Base-by-base conservation (phyloP, 441 rosid species). In the Syzygium malaccense region DNA sequence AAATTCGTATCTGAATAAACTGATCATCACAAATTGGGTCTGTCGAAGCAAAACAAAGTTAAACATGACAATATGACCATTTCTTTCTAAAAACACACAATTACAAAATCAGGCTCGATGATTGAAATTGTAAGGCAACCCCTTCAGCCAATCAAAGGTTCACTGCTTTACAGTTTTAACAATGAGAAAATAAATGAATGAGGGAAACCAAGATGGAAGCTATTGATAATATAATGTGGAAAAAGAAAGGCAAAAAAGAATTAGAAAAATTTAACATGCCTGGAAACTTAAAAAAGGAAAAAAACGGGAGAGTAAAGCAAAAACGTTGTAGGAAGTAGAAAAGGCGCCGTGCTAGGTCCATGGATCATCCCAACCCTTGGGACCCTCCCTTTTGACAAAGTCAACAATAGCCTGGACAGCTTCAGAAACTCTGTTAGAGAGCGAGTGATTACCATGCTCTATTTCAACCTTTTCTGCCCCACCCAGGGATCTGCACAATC, bases 361-460 rank as follows among this genome's bases (percentile, higher is more conserved):
- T 48, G 99, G 99, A 92, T 98, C 99, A 95, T 96, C 99, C 99
- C 99, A 98, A 92, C 98, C 99, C 54, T 91, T 94, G 20, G 98
- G 99, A 85, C 97, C 99, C 86, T 96, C 99, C 92, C 96, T 93
- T 88, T 93, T 95, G 86, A 98, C 93, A 90, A 96, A 98, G 88
- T 91, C 95, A 55, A 96, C 87, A 33, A 98, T 92, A 58, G 97
- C 95, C 88, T 94, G 92, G 66, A 96, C 98, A 89, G 95, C 97
- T 94, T 98, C 99, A n/a, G 89, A 87, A 80, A 90, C 93, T 90
- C 99, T 93, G 91, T 98, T 98, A 32, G 99, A 98, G 30, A 98
- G 97, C 45, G 99, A 95, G 93, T 97, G 99, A 89, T 95, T 96
- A 87, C 99, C 99, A 86, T 96, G 95, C 85, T 96, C 98, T 55